Conservation (phyloP, 2,329 filamentous ascomycete genomes). For the Penicillium brasilianum region DNA sequence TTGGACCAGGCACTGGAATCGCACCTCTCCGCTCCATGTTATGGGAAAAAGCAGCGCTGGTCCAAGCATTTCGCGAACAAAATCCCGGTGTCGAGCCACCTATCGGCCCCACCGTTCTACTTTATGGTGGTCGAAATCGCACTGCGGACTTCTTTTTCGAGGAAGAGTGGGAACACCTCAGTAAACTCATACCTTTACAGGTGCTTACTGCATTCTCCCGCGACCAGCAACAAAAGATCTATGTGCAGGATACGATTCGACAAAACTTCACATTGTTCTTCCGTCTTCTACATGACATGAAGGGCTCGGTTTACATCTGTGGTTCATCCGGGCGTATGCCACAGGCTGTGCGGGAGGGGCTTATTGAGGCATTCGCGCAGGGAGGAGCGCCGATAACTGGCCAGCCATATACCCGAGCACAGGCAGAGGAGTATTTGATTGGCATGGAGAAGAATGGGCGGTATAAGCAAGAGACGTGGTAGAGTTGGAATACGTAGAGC, state of each 20-base stretch:
- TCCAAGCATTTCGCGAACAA: conserved; percentile 37
- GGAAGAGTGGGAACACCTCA: conserved; percentile 69
- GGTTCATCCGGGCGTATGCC: conserved; percentile 73
- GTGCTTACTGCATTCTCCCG: conserved; percentile 72
- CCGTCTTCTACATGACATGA: conserved; percentile 55
- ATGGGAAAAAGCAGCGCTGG: conserved; percentile 67
- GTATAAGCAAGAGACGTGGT: conserved; percentile 76
- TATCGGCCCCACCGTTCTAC: conserved; percentile 62
- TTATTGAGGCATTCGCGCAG: conserved; percentile 64
- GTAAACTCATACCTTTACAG: conserved; percentile 51
- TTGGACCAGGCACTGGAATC: conserved; percentile 85
- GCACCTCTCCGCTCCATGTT: conserved; percentile 82
- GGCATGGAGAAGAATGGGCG: conserved; percentile 65
- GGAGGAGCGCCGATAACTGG: conserved; percentile 51
- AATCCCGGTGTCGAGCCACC: conserved; percentile 35
- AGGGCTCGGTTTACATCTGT: conserved; percentile 59
- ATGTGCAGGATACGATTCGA: conserved; percentile 69
- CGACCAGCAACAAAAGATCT: conserved; percentile 68
- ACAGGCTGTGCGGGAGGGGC: conserved; percentile 68
- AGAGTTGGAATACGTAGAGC: background rate
- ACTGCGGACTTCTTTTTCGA: conserved; percentile 80
- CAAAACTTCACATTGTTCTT: conserved; percentile 57
- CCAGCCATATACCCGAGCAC: conserved; percentile 44
- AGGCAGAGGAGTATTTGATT: conserved; percentile 61
- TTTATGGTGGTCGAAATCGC: conserved; percentile 83